These are phyloP conservation scores for Fomitopsis betulina DNA, from an alignment of 1,284 basidiomycete species.

Conservation along the genomic window DNA sequence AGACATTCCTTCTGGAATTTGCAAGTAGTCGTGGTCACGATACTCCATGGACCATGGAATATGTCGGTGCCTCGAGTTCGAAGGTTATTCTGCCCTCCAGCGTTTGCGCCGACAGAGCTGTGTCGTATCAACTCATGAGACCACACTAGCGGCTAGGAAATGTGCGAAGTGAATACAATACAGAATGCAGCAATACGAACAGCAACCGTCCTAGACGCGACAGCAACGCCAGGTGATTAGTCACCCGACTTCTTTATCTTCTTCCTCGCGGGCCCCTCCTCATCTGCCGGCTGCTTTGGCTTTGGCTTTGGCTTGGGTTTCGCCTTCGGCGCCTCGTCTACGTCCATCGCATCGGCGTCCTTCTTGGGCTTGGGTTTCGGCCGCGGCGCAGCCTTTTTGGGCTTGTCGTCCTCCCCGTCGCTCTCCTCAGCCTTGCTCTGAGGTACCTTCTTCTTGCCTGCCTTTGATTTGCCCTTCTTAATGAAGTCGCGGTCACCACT, in stretches of 20 bases:
- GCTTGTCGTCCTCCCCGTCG: constrained; percentile 35
- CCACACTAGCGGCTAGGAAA: not conserved
- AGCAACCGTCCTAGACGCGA: constrained; percentile 1
- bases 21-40: no score
- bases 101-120: no score
- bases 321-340: constrained; percentile 32
- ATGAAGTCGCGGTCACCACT: constrained; percentile 64
- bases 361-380: constrained; percentile 40
- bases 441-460: constrained; percentile 37
- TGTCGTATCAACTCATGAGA: no score
- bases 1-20: no score
- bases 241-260: constrained; percentile 48
- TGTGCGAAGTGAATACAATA: constrained; percentile 2
- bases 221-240: constrained; percentile 10
- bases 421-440: constrained; percentile 28
- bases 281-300: constrained; percentile 40
- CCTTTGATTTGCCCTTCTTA: constrained; percentile 41
- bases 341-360: constrained; percentile 32
- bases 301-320: constrained; percentile 45
- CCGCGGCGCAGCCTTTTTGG: constrained; percentile 30
- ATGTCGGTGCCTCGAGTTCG: no score
- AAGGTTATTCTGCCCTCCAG: no score
- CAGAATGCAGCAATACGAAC: not conserved
- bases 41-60: no score
- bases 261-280: constrained; percentile 65